phyloP scores from a whole-genome alignment of 2,329 filamentous ascomycete genomes.

The Alternaria tenuissima region DNA sequence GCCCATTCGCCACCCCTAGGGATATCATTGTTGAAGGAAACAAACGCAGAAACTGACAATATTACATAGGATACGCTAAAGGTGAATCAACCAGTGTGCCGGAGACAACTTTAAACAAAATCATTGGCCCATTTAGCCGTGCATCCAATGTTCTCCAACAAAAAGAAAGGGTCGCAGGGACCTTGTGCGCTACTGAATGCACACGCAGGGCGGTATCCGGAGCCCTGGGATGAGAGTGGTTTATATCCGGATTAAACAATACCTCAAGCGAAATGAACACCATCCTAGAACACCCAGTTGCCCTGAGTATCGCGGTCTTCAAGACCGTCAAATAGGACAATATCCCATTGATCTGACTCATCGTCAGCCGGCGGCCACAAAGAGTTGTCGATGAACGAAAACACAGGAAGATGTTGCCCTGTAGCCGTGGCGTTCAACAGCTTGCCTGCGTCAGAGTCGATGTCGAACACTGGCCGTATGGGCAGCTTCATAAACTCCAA shows the following conservation, averaged over 20 bases:
- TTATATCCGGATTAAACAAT: background rate
- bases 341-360: constrained; percentile 41
- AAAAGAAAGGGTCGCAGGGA: background rate
- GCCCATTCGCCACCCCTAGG: constrained; percentile 1
- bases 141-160: background rate
- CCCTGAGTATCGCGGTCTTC: constrained; percentile 45
- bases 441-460: constrained; percentile 41
- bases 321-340: constrained; percentile 47
- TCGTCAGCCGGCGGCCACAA: constrained; percentile 40
- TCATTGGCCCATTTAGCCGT: background rate
- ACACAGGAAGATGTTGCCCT: constrained; percentile 39
- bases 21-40: background rate
- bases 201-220: constrained; percentile 8
- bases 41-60: background rate
- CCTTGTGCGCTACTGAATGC: constrained; percentile 5
- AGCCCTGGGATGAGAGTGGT: background rate
- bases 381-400: constrained; percentile 46
- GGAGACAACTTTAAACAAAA: background rate
- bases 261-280: background rate
- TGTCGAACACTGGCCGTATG: constrained; percentile 38
- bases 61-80: constrained; percentile 3
- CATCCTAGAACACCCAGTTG: constrained; percentile 40
- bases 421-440: constrained; percentile 35
- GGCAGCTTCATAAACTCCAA: constrained; percentile 41
- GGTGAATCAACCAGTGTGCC: background rate